Percentiles rank a stretch among this genome's conserved stretches.
Conservation (phyloP, 768 basidiomycete genomes). For the Lentinula guzmanii region DNA sequence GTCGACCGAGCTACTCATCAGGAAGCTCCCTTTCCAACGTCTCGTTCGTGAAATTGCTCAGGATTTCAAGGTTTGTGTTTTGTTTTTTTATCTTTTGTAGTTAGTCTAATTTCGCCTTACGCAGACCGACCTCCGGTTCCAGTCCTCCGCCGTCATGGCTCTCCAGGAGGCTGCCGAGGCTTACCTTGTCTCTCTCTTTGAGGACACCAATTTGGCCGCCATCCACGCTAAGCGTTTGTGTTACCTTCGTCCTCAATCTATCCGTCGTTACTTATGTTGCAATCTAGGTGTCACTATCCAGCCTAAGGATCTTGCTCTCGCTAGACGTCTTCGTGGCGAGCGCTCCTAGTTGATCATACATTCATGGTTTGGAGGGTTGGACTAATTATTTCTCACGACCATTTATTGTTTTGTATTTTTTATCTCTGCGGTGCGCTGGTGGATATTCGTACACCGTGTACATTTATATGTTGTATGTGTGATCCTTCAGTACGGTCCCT, state of each 20-base stretch:
- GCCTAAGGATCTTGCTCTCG: conserved; percentile 87
- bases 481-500: neutral
- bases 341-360: conserved; percentile 47
- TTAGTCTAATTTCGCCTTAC: neutral
- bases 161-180: conserved; percentile 92
- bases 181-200: conserved; percentile 81
- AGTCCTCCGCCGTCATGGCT: conserved; percentile 91
- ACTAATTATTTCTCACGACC: neutral
- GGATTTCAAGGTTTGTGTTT: conserved; percentile 73
- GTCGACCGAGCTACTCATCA: conserved; percentile 97
- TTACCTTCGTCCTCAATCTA: conserved; percentile 8
- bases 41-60: conserved; percentile 97
- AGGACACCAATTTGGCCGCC: conserved; percentile 88
- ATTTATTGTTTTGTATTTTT: conserved; percentile 3
- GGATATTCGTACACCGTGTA: neutral
- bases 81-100: neutral
- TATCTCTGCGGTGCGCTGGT: neutral
- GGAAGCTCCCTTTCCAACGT: conserved; percentile 99
- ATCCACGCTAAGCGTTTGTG: conserved; percentile 77
- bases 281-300: conserved; percentile 54
- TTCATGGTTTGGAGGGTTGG: neutral
- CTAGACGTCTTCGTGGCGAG: conserved; percentile 82
- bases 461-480: conserved; percentile 3
- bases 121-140: conserved; percentile 89
- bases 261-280: conserved; percentile 7